Evolutionary conservation across 1,284 basidiomycete species (phyloP).

Genomic region (Sporisorium graminicola): DNA sequence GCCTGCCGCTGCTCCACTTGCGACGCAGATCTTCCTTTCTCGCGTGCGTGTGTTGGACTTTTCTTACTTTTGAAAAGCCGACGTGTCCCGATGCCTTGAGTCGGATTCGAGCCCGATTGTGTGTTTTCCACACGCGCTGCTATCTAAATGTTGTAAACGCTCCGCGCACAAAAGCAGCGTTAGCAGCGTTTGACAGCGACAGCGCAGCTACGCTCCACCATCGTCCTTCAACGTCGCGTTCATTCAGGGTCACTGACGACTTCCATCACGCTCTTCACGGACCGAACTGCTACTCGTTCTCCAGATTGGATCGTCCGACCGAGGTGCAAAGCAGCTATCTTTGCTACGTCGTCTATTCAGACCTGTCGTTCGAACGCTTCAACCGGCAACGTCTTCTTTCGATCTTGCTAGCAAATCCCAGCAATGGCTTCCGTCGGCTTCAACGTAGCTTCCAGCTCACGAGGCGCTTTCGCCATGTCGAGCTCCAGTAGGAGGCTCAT

Average conservation of each 20-base stretch:
- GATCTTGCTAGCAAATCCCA: no score
- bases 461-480: constrained; percentile 8
- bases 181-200: not conserved
- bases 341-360: not conserved
- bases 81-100: constrained; percentile 12
- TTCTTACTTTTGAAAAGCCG: constrained; percentile 23
- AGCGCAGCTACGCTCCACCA: not conserved
- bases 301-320: not conserved
- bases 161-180: no score
- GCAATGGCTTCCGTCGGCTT: constrained; percentile 31
- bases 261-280: not conserved
- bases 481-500: constrained; percentile 8
- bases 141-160: not conserved
- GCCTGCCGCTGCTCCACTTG: not conserved
- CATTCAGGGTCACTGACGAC: no score
- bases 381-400: not conserved
- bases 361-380: not conserved
- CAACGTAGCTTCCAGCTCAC: constrained; percentile 29
- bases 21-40: not conserved
- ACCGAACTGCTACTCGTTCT: not conserved
- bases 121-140: not conserved
- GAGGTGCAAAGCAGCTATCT: not conserved
- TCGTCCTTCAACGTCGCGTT: not conserved
- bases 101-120: not conserved
- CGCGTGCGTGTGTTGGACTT: constrained; percentile 3